Base-by-base conservation (phyloP, 768 basidiomycete genomes). In the Tricholoma flavovirens region DNA sequence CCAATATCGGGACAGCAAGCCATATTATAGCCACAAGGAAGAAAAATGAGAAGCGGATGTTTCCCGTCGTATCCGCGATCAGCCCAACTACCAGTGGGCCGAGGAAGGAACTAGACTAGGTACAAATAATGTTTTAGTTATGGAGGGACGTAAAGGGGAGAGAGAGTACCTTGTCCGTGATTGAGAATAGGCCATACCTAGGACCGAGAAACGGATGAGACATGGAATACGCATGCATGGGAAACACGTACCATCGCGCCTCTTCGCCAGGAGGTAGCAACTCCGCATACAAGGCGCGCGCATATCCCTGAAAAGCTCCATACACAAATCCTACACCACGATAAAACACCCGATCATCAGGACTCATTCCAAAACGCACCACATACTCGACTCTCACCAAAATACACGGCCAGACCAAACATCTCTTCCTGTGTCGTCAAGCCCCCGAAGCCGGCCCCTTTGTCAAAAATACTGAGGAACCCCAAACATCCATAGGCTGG, bases 231-330 rank as follows among this genome's bases (percentile, higher is more conserved):
- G 26, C 29, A 15, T n/a, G 15, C 12, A 5, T 24, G 15, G 17
- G 38, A 52, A 14, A 36, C 3, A 49, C 78, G 56, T 71, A 92
- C 88, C 92, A 98, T 54, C 92, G 75, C 2, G 93, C 93, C 70
- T 94, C 92, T 69, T 97, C 91, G 0, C 89, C 86, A 1, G 82
- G 82, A 0, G 95, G 96, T 2, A 98, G 79, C 53, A 99, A 71
- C 63, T 90, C 90, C 1, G 92, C 85, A 64, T 91, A 98, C 40
- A 88, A 84, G 2, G 93, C 90, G 22, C 95, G 74, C 0, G 93
- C 88, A 59, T 93, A 96, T 21, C 88, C 82, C 69, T 96, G 93
- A 73, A 97, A 97, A 0, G 93, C 89, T 4, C 95, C 94, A 61
- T 89, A 94, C 1, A 93, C 80, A 61, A 80, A 73, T 53, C 85